phyloP scores from a whole-genome alignment of 225 moss, liverwort and hornwort species.

The Sphagnum tenellum region DNA sequence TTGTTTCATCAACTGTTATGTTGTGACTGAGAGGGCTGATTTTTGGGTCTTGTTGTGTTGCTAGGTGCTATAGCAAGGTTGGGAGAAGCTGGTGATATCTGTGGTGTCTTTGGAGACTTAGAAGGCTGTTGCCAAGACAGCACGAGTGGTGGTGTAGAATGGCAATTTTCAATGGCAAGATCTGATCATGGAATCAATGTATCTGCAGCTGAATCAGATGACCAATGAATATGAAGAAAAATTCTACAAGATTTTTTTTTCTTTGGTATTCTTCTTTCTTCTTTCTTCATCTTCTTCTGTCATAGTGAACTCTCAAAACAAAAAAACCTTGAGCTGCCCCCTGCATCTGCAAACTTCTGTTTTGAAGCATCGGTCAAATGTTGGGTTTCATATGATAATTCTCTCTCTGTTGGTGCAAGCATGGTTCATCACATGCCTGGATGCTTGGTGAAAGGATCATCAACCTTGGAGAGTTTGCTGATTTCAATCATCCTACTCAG shows the following conservation, averaged over 20 bases:
- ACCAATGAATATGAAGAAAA: conserved; percentile 84
- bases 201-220: conserved; percentile 63
- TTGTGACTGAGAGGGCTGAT: too few relatives aligned
- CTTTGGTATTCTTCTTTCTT: conserved; percentile 37
- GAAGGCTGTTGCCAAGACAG: conserved; percentile 31
- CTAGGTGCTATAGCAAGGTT: conserved; percentile 32
- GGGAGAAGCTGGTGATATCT: conserved; percentile 42
- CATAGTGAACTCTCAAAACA: neutral
- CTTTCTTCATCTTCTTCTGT: neutral
- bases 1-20: too few relatives aligned
- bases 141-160: conserved; percentile 15
- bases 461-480: conserved; percentile 72
- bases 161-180: conserved; percentile 39
- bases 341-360: conserved; percentile 1
- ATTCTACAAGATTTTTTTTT: conserved; percentile 75
- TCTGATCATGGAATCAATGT: conserved; percentile 64
- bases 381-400: too few relatives aligned
- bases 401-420: neutral
- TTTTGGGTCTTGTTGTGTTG: too few relatives aligned
- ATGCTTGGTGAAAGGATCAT: conserved; percentile 77
- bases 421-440: conserved; percentile 91
- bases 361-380: neutral
- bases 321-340: too few relatives aligned
- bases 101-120: conserved; percentile 55
- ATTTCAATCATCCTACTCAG: conserved; percentile 55